Percentiles rank a stretch among this genome's conserved stretches.
These are phyloP conservation scores for Penicillium oxalicum DNA, from an alignment of 2,329 filamentous ascomycete species.

Conservation along the genomic window DNA sequence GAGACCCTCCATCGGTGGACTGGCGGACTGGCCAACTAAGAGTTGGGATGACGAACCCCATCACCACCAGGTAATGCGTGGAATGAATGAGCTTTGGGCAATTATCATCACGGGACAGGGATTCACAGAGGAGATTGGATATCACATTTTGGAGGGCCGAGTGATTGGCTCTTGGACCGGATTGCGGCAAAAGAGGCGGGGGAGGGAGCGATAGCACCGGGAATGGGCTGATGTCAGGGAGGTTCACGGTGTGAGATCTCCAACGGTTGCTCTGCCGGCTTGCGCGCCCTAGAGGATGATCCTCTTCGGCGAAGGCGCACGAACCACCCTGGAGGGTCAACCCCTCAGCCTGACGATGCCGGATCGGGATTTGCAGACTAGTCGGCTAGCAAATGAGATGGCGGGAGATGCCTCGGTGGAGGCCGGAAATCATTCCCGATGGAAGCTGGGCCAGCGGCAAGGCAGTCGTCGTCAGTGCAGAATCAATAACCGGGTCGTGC, in stretches of 20 bases:
- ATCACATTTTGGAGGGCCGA: neutral
- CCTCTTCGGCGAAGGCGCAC: constrained; percentile 2
- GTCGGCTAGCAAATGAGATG: neutral
- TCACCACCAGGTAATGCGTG: too few relatives aligned
- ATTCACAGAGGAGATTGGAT: neutral
- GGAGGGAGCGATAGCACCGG: neutral
- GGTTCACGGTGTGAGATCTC: neutral
- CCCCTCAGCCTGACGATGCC: neutral
- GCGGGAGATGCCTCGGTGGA: neutral
- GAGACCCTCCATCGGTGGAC: too few relatives aligned
- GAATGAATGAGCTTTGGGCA: too few relatives aligned
- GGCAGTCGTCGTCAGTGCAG: too few relatives aligned
- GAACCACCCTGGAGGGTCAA: constrained; percentile 6
- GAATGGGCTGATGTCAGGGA: constrained; percentile 10
- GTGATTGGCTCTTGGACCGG: neutral
- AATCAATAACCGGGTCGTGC: neutral
- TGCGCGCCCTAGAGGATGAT: constrained; percentile 4
- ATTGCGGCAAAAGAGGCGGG: neutral
- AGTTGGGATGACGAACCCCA: too few relatives aligned
- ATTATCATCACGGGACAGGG: neutral
- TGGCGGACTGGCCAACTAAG: too few relatives aligned
- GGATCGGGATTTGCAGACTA: neutral
- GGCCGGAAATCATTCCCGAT: neutral
- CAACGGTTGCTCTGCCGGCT: constrained; percentile 1
- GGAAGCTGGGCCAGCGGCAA: neutral